Evolutionary conservation across 192 early-diverging fungal species (phyloP).

Genomic region (Thamnidium elegans): DNA sequence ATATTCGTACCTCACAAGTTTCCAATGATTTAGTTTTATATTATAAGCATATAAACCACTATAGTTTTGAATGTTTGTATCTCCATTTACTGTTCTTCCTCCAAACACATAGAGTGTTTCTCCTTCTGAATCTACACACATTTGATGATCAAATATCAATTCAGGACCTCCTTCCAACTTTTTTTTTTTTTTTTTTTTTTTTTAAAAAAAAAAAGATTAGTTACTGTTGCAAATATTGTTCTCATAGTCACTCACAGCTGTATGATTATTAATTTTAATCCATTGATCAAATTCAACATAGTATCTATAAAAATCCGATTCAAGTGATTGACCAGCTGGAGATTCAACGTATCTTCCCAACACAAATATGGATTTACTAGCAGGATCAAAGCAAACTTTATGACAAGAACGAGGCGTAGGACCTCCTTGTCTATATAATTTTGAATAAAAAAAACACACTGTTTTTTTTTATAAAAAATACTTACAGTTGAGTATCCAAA

Average conservation of each 20-base stretch:
- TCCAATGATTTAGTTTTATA: conserved; percentile 69
- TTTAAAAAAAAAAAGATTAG: not conserved
- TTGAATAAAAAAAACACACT: not conserved
- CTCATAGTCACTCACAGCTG: conserved; percentile 49
- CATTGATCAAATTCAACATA: conserved; percentile 66
- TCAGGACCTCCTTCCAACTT: conserved; percentile 80
- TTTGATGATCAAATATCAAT: conserved; percentile 91
- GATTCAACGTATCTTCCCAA: conserved; percentile 86
- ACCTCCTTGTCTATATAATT: conserved; percentile 66
- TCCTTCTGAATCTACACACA: conserved; percentile 75
- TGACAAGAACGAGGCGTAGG: conserved; percentile 90
- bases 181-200: not conserved
- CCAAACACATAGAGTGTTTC: conserved; percentile 89
- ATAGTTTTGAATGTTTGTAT: conserved; percentile 68
- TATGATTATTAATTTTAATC: conserved; percentile 74
- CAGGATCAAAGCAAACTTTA: conserved; percentile 86
- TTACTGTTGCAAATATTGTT: not conserved
- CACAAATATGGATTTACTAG: conserved; percentile 69
- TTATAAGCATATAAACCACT: conserved; percentile 87
- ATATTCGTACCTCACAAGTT: conserved; percentile 54
- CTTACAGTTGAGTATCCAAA: conserved; percentile 67
- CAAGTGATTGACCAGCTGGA: conserved; percentile 52
- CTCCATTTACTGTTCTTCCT: conserved; percentile 68
- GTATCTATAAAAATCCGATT: conserved; percentile 90
- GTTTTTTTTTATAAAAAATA: not conserved